Evolutionary conservation across 345 rosid genomes (phyloP).

Genomic region (Eucalyptus tenuipes): DNA sequence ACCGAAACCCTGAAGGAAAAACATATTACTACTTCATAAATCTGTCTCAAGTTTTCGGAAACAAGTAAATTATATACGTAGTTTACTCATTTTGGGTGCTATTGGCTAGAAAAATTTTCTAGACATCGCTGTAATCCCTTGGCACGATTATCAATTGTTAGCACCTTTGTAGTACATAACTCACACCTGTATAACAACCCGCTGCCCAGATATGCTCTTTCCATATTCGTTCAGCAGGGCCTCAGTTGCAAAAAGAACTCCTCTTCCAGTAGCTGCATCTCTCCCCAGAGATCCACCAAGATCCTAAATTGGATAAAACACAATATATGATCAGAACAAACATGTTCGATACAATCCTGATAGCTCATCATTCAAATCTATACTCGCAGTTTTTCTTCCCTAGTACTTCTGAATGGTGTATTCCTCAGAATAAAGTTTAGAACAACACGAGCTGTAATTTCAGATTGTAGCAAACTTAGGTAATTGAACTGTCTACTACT

Average conservation of each 20-base stretch:
- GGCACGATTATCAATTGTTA: not conserved
- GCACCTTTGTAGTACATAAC: not conserved
- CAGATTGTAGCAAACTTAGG: not conserved
- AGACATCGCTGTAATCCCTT: not conserved
- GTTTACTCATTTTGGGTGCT: not conserved
- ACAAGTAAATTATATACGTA: not conserved
- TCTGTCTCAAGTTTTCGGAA: no score
- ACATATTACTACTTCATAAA: not conserved
- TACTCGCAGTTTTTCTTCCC: not conserved
- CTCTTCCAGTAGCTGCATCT: conserved; percentile 97
- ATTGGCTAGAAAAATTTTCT: not conserved
- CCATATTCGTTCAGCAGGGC: conserved; percentile 88
- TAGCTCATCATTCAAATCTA: not conserved
- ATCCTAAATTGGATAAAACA: conserved; percentile 31
- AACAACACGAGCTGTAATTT: not conserved
- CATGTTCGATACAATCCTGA: not conserved
- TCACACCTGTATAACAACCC: conserved; percentile 73
- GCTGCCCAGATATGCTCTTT: conserved; percentile 59
- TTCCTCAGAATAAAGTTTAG: not conserved
- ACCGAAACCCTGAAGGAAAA: conserved; percentile 64
- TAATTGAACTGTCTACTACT: not conserved
- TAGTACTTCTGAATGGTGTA: not conserved
- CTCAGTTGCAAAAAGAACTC: conserved; percentile 88
- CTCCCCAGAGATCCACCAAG: conserved; percentile 97
- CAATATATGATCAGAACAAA: not conserved